phyloP scores from a whole-genome alignment of 352 stramenopile genomes.

The Globisporangium irregulare region DNA sequence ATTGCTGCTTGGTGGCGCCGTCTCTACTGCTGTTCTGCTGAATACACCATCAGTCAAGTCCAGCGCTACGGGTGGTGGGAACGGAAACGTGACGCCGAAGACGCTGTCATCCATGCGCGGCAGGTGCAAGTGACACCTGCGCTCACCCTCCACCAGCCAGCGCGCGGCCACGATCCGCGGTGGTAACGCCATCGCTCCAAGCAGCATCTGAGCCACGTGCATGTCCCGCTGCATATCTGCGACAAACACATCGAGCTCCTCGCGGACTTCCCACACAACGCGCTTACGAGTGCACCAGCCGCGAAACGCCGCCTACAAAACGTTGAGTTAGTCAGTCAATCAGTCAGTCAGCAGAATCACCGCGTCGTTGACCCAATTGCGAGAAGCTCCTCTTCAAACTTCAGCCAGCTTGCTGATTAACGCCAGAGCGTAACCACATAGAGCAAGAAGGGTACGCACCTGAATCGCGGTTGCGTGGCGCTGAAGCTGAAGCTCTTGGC shows the following conservation, averaged over 20 bases:
- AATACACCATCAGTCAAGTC: neutral
- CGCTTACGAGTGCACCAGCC: conserved; percentile 47
- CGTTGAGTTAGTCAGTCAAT: neutral
- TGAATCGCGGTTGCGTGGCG: conserved; percentile 26
- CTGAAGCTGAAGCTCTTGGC: conserved; percentile 13
- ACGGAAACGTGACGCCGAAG: conserved; percentile 32
- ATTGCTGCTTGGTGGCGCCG: neutral
- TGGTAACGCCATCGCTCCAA: conserved; percentile 11
- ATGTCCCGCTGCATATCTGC: conserved; percentile 35
- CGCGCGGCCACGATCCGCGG: conserved; percentile 9
- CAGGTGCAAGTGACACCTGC: conserved; percentile 30
- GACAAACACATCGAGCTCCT: conserved; percentile 41
- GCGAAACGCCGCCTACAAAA: conserved; percentile 41
- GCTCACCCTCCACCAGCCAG: conserved; percentile 22
- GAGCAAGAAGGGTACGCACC: conserved; percentile 11
- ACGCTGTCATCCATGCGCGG: conserved; percentile 40
- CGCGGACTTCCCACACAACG: conserved; percentile 45
- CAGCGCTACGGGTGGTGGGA: conserved; percentile 16
- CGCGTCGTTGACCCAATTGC: neutral
- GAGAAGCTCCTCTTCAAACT: conserved; percentile 2
- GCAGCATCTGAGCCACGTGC: conserved; percentile 30
- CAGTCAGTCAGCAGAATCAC: neutral
- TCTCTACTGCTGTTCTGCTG: neutral
- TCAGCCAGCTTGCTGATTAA: neutral
- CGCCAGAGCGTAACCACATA: neutral